A percentile compares a stretch with the other conserved stretches of the same genome.
Conservation (phyloP, 768 basidiomycete species). For the Tricholoma hemisulphureum region DNA sequence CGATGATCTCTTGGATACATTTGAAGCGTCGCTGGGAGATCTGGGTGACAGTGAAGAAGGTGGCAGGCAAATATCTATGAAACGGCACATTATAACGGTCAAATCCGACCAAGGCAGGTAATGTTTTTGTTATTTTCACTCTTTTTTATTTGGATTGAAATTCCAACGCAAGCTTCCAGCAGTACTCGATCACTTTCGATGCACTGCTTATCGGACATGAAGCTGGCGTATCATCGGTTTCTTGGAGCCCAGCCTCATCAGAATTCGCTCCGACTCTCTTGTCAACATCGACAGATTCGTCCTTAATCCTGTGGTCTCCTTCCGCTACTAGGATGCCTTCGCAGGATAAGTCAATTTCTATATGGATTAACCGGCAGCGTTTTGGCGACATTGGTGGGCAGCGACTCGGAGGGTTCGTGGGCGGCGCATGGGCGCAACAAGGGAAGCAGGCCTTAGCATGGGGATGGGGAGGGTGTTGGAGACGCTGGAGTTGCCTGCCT, state of each 20-base stretch:
- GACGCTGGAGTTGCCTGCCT: constrained; percentile 67
- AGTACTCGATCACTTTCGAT: constrained; percentile 85
- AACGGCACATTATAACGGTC: constrained; percentile 75
- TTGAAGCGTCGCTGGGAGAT: constrained; percentile 78
- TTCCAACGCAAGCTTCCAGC: constrained; percentile 30
- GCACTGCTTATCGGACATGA: constrained; percentile 97
- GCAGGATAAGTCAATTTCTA: constrained; percentile 47
- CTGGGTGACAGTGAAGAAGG: constrained; percentile 74
- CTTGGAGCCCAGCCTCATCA: constrained; percentile 60
- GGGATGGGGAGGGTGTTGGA: constrained; percentile 95
- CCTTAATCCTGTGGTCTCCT: constrained; percentile 92
- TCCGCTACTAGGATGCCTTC: constrained; percentile 44
- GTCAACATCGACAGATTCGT: constrained; percentile 95
- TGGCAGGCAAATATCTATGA: constrained; percentile 84
- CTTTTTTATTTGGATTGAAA: background rate
- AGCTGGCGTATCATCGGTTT: constrained; percentile 83
- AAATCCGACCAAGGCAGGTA: constrained; percentile 46
- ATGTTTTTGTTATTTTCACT: constrained; percentile 10
- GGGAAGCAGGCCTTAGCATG: constrained; percentile 72
- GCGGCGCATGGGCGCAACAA: constrained; percentile 73
- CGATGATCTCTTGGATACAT: constrained; percentile 83
- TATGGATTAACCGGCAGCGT: constrained; percentile 89
- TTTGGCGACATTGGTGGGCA: constrained; percentile 96
- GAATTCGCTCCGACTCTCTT: constrained; percentile 55
- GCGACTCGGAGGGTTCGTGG: constrained; percentile 88